These are phyloP conservation scores for Grosmannia serpens DNA, from an alignment of 2,329 filamentous ascomycete species.

Conservation along the genomic window DNA sequence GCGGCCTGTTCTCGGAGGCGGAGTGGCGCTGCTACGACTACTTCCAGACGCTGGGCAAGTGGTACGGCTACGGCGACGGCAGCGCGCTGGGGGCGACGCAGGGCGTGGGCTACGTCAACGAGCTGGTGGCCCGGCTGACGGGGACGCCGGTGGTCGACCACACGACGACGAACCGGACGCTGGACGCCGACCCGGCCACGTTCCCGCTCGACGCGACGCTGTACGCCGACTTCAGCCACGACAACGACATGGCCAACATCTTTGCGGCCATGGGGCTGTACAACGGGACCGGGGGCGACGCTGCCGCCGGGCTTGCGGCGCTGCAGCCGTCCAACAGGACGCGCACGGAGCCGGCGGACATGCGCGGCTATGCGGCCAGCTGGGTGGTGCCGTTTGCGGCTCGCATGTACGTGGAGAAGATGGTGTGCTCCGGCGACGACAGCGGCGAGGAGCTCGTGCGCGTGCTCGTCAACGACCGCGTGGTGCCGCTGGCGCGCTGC, in stretches of 20 bases:
- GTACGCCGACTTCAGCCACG: slow-evolving; percentile 87
- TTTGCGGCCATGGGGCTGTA: slow-evolving; percentile 71
- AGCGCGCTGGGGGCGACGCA: slow-evolving; percentile 73
- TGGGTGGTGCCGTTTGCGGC: slow-evolving; percentile 77
- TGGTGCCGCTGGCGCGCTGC: slow-evolving; percentile 62
- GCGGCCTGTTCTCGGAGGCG: slow-evolving; percentile 55
- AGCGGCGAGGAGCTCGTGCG: slow-evolving; percentile 57
- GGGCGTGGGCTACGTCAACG: slow-evolving; percentile 79
- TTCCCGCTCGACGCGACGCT: slow-evolving; percentile 61
- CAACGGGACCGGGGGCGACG: slow-evolving; percentile 43
- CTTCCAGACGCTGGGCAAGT: slow-evolving; percentile 68
- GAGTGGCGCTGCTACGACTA: slow-evolving; percentile 80
- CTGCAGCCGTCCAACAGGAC: slow-evolving; percentile 38
- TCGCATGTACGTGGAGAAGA: slow-evolving; percentile 79
- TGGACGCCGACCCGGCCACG: slow-evolving; percentile 53
- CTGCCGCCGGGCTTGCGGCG: slow-evolving; percentile 17
- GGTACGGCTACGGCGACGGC: slow-evolving; percentile 68
- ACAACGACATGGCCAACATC: slow-evolving; percentile 73
- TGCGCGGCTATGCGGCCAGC: slow-evolving; percentile 59
- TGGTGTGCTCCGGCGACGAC: slow-evolving; percentile 44
- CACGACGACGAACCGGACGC: slow-evolving; percentile 66
- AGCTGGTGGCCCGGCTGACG: slow-evolving; percentile 73
- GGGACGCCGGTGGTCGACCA: slow-evolving; percentile 54
- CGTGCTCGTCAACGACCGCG: slow-evolving; percentile 72
- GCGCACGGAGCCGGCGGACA: slow-evolving; percentile 36